phyloP scores from a whole-genome alignment of 2,329 filamentous ascomycete genomes.

The Fusarium algeriense region DNA sequence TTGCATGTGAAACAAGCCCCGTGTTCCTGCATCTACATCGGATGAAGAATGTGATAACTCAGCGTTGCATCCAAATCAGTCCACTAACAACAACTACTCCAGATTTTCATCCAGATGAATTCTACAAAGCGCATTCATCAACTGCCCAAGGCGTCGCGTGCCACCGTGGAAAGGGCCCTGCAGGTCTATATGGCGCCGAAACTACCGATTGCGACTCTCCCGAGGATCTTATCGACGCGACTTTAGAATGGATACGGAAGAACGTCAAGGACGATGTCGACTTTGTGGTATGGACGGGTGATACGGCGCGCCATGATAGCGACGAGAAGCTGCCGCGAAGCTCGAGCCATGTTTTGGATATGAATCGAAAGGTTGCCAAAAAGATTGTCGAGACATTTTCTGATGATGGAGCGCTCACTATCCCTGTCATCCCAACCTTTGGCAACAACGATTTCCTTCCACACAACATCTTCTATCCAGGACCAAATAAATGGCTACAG shows the following conservation, averaged over 20 bases:
- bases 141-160: constrained; percentile 78
- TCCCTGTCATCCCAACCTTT: constrained; percentile 90
- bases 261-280: constrained; percentile 84
- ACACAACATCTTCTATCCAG: constrained; percentile 90
- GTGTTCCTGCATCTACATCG: constrained; percentile 22
- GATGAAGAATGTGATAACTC: constrained; percentile 14
- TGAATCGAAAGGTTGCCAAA: constrained; percentile 80
- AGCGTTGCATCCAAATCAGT: constrained; percentile 5
- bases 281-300: constrained; percentile 93
- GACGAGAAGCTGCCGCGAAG: constrained; percentile 84
- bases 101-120: constrained; percentile 94
- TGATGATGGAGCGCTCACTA: constrained; percentile 67
- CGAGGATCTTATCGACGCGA: constrained; percentile 83
- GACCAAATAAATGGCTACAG: constrained; percentile 88
- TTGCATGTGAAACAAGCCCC: neutral
- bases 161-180: constrained; percentile 80
- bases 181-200: constrained; percentile 86
- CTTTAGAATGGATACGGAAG: constrained; percentile 86
- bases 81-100: constrained; percentile 31
- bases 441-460: constrained; percentile 98
- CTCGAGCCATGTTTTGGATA: constrained; percentile 77
- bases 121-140: constrained; percentile 84
- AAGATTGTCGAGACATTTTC: constrained; percentile 82
- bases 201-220: constrained; percentile 92
- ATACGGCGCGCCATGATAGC: constrained; percentile 90